phyloP scores from a whole-genome alignment of 2,329 filamentous ascomycete genomes.

The Diaporthe caulivora region DNA sequence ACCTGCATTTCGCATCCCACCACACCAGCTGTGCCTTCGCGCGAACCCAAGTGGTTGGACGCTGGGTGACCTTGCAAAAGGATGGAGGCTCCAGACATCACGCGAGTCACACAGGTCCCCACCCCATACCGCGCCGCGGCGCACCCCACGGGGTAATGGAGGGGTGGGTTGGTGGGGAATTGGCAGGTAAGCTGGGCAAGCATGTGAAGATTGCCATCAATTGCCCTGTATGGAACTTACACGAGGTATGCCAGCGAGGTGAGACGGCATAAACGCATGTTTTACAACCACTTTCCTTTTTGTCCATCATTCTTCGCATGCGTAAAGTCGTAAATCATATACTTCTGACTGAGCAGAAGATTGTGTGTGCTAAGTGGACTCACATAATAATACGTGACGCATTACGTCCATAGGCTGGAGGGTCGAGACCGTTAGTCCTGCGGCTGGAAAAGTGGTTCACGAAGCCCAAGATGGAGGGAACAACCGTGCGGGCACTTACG shows the following conservation, averaged over 20 bases:
- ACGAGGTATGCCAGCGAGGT: neutral
- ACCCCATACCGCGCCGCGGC: neutral
- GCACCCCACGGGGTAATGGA: slow-evolving; percentile 30
- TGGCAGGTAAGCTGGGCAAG: neutral
- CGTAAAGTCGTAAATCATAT: neutral
- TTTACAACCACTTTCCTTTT: neutral
- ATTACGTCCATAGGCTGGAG: neutral
- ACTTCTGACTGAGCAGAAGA: neutral
- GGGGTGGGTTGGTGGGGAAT: slow-evolving; percentile 27
- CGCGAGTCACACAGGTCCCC: slow-evolving; percentile 18
- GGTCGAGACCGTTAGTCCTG: no score
- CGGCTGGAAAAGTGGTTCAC: neutral
- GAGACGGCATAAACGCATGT: neutral
- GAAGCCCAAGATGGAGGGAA: neutral
- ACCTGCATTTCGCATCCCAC: slow-evolving; percentile 4
- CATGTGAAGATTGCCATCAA: slow-evolving; percentile 27
- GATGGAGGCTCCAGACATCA: neutral
- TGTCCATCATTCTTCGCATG: neutral
- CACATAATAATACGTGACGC: neutral
- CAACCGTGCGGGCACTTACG: neutral
- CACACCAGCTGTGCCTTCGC: neutral
- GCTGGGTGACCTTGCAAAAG: neutral
- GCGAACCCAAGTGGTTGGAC: neutral
- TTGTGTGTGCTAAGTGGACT: neutral
- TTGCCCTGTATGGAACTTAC: neutral